Base-by-base conservation (phyloP, 768 basidiomycete genomes). In the Boletus vinaceobasis region DNA sequence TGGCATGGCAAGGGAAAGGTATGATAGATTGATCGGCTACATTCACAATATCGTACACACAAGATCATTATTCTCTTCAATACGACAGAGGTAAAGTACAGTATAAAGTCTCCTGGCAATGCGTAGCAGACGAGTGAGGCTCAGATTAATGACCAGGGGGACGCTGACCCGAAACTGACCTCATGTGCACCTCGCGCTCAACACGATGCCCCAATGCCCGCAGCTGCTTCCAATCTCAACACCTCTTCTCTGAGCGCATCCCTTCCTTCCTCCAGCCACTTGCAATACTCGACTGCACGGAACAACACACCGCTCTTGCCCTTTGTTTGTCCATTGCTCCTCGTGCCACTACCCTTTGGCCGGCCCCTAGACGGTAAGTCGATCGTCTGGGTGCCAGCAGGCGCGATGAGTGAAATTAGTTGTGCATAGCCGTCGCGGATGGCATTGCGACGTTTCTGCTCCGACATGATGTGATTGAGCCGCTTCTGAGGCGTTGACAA, bases 391-490 rank as follows among this genome's bases (percentile, higher is more conserved):
- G 84, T 77, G 5, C 88, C 90, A 5, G 84, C 86, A n/a, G 90
- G 88, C 0, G 90, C 84, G 50, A 95, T 84, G 23, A 96, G 75
- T 0, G 85, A 74, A 32, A 92, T 93, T 39, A 96, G 74, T 66
- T 93, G 90, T 1, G 90, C 85, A 71, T 94, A 96, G 38, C 92
- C 92, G 58, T 90, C 87, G 39, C 90, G 85, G 61, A 96, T 96
- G 48, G 90, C 89, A 64, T 95, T 95, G 10, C 93, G 84, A 8
- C 93, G 88, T 65, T 91, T 91, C 73, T 96, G 93, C 68, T 96
- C 93, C 7, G 90, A 93, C 82, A 92, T 86, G 77, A 96, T 94
- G 75, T 96, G 92, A 68, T 94, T 93, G 15, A 91, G 81, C 13
- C 92, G 82, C 65, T 93, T 93, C 71, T 95, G 90, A 0, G 90